A percentile compares a stretch with the other conserved stretches of the same genome.
Conservation (phyloP, 2,329 filamentous ascomycete genomes). For the Coniochaeta sp. region DNA sequence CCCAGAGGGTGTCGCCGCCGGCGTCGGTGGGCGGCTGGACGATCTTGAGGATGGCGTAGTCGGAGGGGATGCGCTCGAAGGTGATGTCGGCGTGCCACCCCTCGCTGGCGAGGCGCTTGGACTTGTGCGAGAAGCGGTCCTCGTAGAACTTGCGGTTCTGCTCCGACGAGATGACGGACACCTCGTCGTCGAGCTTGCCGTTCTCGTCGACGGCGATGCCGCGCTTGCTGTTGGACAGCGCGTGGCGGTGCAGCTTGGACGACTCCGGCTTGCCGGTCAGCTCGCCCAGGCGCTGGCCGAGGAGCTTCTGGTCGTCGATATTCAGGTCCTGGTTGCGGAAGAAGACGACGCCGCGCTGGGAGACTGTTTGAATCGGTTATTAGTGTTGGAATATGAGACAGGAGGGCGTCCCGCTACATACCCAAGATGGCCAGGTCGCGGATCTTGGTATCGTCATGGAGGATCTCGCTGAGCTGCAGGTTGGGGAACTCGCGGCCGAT, state of each 20-base stretch:
- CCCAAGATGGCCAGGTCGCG: constrained; percentile 22
- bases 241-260: constrained; percentile 37
- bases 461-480: constrained; percentile 26
- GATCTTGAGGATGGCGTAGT: constrained; percentile 38
- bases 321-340: constrained; percentile 43
- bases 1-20: constrained; percentile 37
- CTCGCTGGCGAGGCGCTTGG: constrained; percentile 22
- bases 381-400: background rate
- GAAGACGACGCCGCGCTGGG: constrained; percentile 44
- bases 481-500: constrained; percentile 32
- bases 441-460: constrained; percentile 16
- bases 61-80: constrained; percentile 37
- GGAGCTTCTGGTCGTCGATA: constrained; percentile 42
- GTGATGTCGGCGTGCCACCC: constrained; percentile 26
- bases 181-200: constrained; percentile 37
- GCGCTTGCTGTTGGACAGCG: constrained; percentile 37
- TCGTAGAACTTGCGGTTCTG: constrained; percentile 29
- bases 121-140: constrained; percentile 18
- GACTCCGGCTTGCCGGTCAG: constrained; percentile 37
- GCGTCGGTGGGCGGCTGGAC: constrained; percentile 31
- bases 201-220: constrained; percentile 34
- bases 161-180: constrained; percentile 40
- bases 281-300: constrained; percentile 39
- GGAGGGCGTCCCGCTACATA: constrained; percentile 6
- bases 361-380: constrained; percentile 29